These are phyloP conservation scores for Huntiella decipiens DNA, from an alignment of 2,329 filamentous ascomycete species.

Conservation along the genomic window DNA sequence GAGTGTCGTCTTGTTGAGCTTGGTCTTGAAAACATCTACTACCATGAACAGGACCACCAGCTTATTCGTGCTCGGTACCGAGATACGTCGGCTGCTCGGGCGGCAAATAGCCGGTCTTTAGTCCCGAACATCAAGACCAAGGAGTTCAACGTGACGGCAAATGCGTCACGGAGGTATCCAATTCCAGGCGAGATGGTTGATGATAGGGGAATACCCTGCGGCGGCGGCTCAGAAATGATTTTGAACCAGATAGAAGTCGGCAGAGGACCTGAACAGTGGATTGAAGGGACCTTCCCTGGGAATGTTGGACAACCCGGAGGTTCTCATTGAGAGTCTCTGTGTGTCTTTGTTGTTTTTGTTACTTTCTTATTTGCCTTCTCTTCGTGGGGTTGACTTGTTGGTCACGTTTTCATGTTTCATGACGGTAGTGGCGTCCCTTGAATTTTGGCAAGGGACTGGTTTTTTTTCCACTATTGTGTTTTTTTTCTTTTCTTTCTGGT, in stretches of 20 bases:
- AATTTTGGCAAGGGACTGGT: not conserved
- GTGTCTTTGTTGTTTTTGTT: not conserved
- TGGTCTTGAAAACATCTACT: constrained; percentile 25
- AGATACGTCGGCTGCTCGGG: not conserved
- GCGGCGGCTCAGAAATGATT: too few relatives aligned
- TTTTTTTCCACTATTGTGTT: not conserved
- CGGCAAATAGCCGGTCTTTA: not conserved
- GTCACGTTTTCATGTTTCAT: not conserved
- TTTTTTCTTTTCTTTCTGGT: not conserved
- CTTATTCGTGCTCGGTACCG: constrained; percentile 2
- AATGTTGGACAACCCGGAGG: not conserved
- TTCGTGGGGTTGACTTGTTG: not conserved
- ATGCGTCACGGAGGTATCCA: too few relatives aligned
- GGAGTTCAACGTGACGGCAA: not conserved
- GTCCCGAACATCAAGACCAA: not conserved
- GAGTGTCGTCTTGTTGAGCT: constrained; percentile 29
- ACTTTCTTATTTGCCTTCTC: not conserved
- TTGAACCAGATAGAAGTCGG: too few relatives aligned
- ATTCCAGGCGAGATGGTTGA: too few relatives aligned
- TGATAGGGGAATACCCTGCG: too few relatives aligned
- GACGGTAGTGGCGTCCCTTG: not conserved
- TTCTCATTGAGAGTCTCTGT: not conserved
- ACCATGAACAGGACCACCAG: constrained; percentile 7
- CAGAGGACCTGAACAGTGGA: not conserved
- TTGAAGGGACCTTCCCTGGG: not conserved